A percentile compares a stretch with the other conserved stretches of the same genome.
Conservation (phyloP, 306 rosid genomes). For the Pterocarpus macrocarpus region DNA sequence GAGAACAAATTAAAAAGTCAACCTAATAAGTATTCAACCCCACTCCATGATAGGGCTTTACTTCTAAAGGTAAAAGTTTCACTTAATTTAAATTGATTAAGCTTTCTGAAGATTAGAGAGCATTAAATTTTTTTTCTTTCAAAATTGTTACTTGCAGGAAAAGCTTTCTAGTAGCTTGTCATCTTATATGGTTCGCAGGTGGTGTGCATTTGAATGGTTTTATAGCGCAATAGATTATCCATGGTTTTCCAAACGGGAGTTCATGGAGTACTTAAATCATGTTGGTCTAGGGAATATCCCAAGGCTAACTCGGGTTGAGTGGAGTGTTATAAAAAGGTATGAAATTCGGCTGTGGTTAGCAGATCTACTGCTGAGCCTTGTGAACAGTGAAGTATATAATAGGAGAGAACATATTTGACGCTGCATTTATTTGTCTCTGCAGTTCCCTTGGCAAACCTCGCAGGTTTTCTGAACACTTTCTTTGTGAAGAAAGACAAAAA, state of each 20-base stretch:
- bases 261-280: constrained; percentile 93
- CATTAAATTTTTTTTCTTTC: constrained; percentile 2
- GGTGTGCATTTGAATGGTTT: constrained; percentile 95
- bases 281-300: constrained; percentile 92
- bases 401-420: constrained; percentile 34
- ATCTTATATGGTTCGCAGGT: constrained; percentile 71
- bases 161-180: constrained; percentile 79
- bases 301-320: constrained; percentile 86
- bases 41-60: not conserved
- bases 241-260: constrained; percentile 94
- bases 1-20: constrained; percentile 56
- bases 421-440: constrained; percentile 53
- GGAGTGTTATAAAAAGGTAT: constrained; percentile 93
- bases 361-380: constrained; percentile 25
- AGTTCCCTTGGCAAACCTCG: constrained; percentile 99
- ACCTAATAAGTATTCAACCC: constrained; percentile 55
- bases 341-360: constrained; percentile 30
- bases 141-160: constrained; percentile 63
- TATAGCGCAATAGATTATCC: constrained; percentile 96
- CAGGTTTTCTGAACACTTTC: constrained; percentile 87
- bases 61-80: constrained; percentile 55
- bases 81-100: constrained; percentile 12
- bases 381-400: constrained; percentile 14
- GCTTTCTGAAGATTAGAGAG: constrained; percentile 33
- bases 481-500: constrained; percentile 80